Evolutionary conservation across 441 rosid genomes (phyloP), one percentile per base, ranked within the genome.

Genomic region (Erodium moschatum): DNA sequence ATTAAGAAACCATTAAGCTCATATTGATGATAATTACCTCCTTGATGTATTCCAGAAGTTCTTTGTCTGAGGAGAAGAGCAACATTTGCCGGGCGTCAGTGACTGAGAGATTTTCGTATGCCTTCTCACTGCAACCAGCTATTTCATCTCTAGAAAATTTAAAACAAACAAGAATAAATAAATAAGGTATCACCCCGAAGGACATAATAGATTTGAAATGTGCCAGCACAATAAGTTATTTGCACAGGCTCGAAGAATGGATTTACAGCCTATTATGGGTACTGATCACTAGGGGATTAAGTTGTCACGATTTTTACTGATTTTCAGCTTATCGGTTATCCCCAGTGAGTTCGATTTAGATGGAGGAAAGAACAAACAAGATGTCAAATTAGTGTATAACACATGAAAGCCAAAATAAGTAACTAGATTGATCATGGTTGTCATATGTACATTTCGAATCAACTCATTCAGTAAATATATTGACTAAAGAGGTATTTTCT

Each of bases 41-140:
- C 67, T 86, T 76, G 65, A 87, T 81, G 73, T 91, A 93, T 73
- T 84, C 75, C 70, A 82, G 66, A 67, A 91, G 87, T 67, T 93
- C 96, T 52, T 81, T 69, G 76, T 91, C 97, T n/a, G 90, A 85
- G 46, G 91, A 71, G 84, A 81, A 93, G 31, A 93, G 84, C 71
- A 93, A 75, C 87, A 89, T 93, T 79, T 86, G 84, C 6, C 77
- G 73, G 42, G 98, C 95, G 81, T 93, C 87, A 10, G 42, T 77
- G n/a, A 88, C 40, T n/a, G 96, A 89, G 72, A 93, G 87, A 80
- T 77, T 86, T 78, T 91, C 96, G 67, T 89, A 91, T 63, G 98
- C 98, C 83, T 89, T 93, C 89, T 93, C 98, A 62, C 93, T 93
- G 85, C 98, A 93, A 73, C 98, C 97, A 69, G 96, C 89, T 78